phyloP scores from a whole-genome alignment of 225 moss, liverwort and hornwort genomes.

The Sphagnum tenellum region DNA sequence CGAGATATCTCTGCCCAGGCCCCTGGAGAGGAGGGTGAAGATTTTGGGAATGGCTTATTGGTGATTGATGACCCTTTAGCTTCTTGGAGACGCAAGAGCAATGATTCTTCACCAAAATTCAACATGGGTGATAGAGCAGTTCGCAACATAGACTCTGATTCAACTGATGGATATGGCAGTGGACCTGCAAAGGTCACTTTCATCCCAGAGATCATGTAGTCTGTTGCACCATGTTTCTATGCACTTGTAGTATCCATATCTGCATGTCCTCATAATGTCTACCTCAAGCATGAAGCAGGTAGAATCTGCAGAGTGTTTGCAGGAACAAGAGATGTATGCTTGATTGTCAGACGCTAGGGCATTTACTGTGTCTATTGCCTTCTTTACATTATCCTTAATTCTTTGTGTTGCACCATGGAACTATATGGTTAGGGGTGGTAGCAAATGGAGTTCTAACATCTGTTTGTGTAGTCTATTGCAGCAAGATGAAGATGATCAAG shows the following conservation, averaged over 20 bases:
- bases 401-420: no score
- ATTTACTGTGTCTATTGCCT: no score
- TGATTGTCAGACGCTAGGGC: no score
- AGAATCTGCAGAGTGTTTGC: neutral
- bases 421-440: no score
- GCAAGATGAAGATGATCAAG: conserved; percentile 44
- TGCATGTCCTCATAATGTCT: no score
- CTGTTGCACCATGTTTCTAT: no score
- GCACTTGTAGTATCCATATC: no score
- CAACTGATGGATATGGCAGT: conserved; percentile 85
- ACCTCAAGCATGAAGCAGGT: neutral
- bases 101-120: conserved; percentile 88
- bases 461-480: no score
- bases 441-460: no score
- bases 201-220: no score
- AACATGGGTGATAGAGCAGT: conserved; percentile 63
- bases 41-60: conserved; percentile 68
- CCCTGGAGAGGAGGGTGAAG: conserved; percentile 67
- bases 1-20: conserved; percentile 66
- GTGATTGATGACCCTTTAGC: conserved; percentile 88
- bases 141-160: conserved; percentile 69
- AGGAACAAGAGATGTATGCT: no score
- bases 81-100: conserved; percentile 99
- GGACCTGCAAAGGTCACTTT: conserved; percentile 38
- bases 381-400: no score